Conservation (phyloP, 2,329 filamentous ascomycete genomes). For the Apiospora sp. region DNA sequence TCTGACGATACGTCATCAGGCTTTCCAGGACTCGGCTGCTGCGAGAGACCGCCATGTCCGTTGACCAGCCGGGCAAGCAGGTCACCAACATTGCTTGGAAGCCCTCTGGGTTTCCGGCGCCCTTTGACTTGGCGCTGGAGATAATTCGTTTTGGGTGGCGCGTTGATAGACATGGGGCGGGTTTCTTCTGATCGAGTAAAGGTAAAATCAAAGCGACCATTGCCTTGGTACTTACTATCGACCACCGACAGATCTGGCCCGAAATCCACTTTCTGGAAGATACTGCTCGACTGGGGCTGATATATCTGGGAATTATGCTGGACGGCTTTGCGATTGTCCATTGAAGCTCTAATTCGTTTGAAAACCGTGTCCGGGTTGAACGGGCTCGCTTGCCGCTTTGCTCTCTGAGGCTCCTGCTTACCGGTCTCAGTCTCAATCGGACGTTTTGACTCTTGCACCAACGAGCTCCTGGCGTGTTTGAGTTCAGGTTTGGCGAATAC, state of each 20-base stretch:
- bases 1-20: conserved; percentile 52
- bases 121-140: conserved; percentile 56
- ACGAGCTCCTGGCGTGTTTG: conserved; percentile 63
- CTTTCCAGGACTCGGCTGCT: conserved; percentile 49
- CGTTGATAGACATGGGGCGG: conserved; percentile 42
- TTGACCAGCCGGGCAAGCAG: conserved; percentile 49
- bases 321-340: conserved; percentile 41
- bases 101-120: conserved; percentile 47
- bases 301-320: conserved; percentile 37
- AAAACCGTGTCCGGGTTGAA: conserved; percentile 66
- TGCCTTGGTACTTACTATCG: conserved; percentile 66
- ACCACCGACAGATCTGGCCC: conserved; percentile 60
- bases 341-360: conserved; percentile 62
- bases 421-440: conserved; percentile 39
- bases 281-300: conserved; percentile 50
- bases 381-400: conserved; percentile 63
- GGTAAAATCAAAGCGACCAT: conserved; percentile 60
- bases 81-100: conserved; percentile 45
- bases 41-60: conserved; percentile 44
- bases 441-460: conserved; percentile 50
- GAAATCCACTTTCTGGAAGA: conserved; percentile 64
- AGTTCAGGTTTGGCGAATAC: conserved; percentile 68
- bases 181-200: conserved; percentile 42
- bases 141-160: conserved; percentile 56
- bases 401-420: conserved; percentile 40